Base-by-base conservation (phyloP, 2,329 filamentous ascomycete genomes). In the Phyllosticta capitalensis region DNA sequence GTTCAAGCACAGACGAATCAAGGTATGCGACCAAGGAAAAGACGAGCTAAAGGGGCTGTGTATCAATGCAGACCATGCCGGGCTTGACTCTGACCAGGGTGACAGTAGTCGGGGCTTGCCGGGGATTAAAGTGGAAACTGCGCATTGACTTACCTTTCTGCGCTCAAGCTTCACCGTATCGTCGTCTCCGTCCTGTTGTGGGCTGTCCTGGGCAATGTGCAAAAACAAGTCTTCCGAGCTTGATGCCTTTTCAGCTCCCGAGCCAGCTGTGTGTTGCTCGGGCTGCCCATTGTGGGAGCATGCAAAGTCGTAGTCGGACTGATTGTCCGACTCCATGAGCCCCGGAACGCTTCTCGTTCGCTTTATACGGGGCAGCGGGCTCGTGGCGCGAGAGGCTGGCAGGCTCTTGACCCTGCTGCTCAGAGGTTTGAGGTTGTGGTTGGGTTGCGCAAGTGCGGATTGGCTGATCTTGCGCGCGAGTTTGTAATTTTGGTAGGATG, bases 181-280 rank as follows among this genome's bases (percentile, higher is more conserved):
- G 48, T 72, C 71, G 7, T 64, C 62, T 49, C 58, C 58, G 48
- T 59, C 58, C 12, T 55, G 58, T 19, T 68, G 66, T 26, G 69
- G 67, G 54, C 57, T 69, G 63, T 74, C 72, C 54, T 70, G 70
- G 53, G 74, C 74, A 59, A 76, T 71, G 61, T 75, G 71, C 54
- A 76, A 64, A 61, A 76, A 76, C 26, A 76, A 66, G 62, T 76
- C 74, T 63, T 75, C 74, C 50, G 60, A 62, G 52, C 51, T 54
- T 38, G 59, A 52, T 28, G 19, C 22, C 52, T 52, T 55, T 52
- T n/a, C 24, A 21, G 50, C 50, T 38, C 52, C 57, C 54, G 22
- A 52, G 58, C 45, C 58, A 12, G 54, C 49, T 50, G 50, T 60
- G 50, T 48, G 45, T 24, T 60, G 53, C n/a, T 56, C 54, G 24